Percentiles rank a stretch among this genome's conserved stretches.
Conservation (phyloP, 2,329 filamentous ascomycete genomes). For the Colletotrichum chlorophyti region DNA sequence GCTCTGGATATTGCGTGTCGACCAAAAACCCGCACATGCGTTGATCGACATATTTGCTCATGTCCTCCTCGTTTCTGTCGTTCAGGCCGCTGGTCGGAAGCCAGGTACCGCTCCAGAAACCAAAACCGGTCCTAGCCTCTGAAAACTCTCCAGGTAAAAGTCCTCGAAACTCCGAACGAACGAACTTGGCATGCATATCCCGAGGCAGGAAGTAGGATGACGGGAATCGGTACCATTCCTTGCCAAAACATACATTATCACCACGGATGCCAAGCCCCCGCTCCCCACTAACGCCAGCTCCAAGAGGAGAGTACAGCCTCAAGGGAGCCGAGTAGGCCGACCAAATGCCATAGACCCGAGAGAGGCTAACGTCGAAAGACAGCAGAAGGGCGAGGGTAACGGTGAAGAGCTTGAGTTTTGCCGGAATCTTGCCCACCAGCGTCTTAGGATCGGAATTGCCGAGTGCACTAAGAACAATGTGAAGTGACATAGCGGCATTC, state of each 20-base stretch:
- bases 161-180: slow-evolving; percentile 89
- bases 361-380: slow-evolving; percentile 69
- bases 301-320: slow-evolving; percentile 72
- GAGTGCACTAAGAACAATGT: slow-evolving; percentile 78
- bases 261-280: slow-evolving; percentile 62
- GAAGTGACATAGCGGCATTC: slow-evolving; percentile 84
- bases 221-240: slow-evolving; percentile 98
- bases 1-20: slow-evolving; percentile 79
- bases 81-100: slow-evolving; percentile 86
- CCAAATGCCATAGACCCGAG: slow-evolving; percentile 78
- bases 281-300: slow-evolving; percentile 53
- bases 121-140: slow-evolving; percentile 73
- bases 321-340: slow-evolving; percentile 85
- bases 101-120: slow-evolving; percentile 85
- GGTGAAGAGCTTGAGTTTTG: slow-evolving; percentile 72
- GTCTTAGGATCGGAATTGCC: slow-evolving; percentile 73
- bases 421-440: slow-evolving; percentile 74
- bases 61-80: slow-evolving; percentile 86
- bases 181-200: slow-evolving; percentile 85
- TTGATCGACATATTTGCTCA: slow-evolving; percentile 83
- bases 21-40: slow-evolving; percentile 82
- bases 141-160: slow-evolving; percentile 90
- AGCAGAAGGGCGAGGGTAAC: slow-evolving; percentile 68
- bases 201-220: slow-evolving; percentile 89
- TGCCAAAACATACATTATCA: slow-evolving; percentile 85